Conservation (phyloP, 2,329 filamentous ascomycete genomes). For the Paecilomyces fulvus region DNA sequence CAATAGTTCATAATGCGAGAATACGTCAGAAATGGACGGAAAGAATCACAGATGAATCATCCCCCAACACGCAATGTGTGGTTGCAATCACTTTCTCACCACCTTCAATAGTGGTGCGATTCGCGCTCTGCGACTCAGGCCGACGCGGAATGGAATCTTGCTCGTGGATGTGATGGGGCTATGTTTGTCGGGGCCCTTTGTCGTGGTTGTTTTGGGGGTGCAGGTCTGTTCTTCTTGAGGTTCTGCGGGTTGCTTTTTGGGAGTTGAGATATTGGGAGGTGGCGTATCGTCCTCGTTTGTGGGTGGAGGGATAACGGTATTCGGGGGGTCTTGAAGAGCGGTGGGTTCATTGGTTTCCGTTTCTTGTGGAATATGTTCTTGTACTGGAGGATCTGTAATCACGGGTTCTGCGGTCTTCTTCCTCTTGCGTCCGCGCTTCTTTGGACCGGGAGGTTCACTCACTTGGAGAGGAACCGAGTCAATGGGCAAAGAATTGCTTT, state of each 20-base stretch:
- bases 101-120: conserved; percentile 43
- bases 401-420: conserved; percentile 24
- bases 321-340: conserved; percentile 5
- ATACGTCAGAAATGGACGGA: background rate
- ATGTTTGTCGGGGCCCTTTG: conserved; percentile 29
- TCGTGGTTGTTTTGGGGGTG: background rate
- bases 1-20: background rate
- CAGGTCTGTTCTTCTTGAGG: background rate
- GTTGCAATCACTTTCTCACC: conserved; percentile 28
- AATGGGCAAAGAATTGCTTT: background rate
- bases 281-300: conserved; percentile 1
- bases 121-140: conserved; percentile 39
- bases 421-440: conserved; percentile 37
- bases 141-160: conserved; percentile 38
- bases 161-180: conserved; percentile 32
- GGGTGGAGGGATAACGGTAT: background rate
- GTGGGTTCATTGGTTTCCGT: background rate
- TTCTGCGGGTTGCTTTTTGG: background rate
- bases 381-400: conserved; percentile 2
- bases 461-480: background rate
- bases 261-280: background rate
- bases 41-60: background rate
- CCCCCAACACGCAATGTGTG: background rate
- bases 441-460: conserved; percentile 16
- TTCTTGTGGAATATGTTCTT: background rate